A percentile compares a stretch with the other conserved stretches of the same genome.
Evolutionary conservation across 306 rosid genomes (phyloP).

Genomic region (Abrus pulchellus): DNA sequence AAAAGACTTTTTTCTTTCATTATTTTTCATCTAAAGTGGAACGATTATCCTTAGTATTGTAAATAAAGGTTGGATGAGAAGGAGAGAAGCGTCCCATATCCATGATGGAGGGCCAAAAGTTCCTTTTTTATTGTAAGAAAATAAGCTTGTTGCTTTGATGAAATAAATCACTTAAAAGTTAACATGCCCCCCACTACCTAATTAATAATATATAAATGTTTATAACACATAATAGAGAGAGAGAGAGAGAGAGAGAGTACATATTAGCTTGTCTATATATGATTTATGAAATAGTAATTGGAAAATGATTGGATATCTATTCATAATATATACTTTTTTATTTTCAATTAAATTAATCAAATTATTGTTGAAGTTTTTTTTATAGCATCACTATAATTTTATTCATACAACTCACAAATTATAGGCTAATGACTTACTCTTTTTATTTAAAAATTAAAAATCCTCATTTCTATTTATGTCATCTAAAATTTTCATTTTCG

Average conservation of each 20-base stretch:
- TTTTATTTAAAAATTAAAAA: no score
- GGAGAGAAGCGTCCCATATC: neutral
- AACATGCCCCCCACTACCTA: neutral
- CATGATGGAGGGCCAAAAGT: neutral
- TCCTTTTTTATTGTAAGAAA: neutral
- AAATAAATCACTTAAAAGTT: constrained; percentile 13
- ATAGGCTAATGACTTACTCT: no score
- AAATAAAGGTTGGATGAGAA: neutral
- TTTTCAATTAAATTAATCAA: neutral
- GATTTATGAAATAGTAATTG: neutral
- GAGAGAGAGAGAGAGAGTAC: neutral
- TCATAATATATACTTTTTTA: neutral
- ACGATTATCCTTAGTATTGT: neutral
- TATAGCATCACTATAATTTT: no score
- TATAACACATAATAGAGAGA: neutral
- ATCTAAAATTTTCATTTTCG: no score
- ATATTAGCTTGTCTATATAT: neutral
- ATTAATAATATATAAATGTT: neutral
- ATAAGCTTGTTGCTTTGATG: neutral
- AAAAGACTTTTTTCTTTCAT: neutral
- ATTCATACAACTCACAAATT: no score
- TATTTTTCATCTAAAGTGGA: neutral
- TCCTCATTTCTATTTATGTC: no score
- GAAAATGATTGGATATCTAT: neutral
- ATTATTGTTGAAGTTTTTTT: neutral